A percentile compares a stretch with the other conserved stretches of the same genome.
Conservation (phyloP, 768 basidiomycete species). For the Tephrocybe sp. region DNA sequence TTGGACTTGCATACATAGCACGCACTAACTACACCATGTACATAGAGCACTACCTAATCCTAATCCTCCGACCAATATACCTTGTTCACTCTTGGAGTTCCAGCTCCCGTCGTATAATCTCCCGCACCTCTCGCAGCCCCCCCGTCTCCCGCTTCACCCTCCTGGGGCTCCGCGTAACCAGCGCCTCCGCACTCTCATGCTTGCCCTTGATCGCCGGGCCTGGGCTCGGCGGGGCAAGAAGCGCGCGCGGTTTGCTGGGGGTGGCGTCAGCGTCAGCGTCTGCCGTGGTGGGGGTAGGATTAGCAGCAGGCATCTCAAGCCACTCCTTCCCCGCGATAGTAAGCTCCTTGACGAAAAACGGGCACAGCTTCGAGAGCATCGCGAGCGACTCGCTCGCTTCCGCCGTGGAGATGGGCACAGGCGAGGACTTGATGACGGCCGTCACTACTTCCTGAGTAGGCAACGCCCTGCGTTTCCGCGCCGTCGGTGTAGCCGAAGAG, state of each 20-base stretch:
- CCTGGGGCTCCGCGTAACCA: constrained; percentile 70
- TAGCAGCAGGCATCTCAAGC: constrained; percentile 62
- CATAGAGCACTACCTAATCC: too few relatives aligned
- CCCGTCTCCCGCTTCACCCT: constrained; percentile 70
- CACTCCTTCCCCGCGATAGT: constrained; percentile 58
- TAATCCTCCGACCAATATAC: constrained; percentile 23
- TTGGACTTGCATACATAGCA: too few relatives aligned
- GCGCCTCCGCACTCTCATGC: constrained; percentile 58
- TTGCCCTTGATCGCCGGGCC: constrained; percentile 42
- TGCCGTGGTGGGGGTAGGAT: constrained; percentile 16
- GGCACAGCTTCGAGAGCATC: constrained; percentile 68
- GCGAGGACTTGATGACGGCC: constrained; percentile 78
- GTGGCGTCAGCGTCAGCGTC: constrained; percentile 27
- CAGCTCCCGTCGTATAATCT: constrained; percentile 78
- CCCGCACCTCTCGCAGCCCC: constrained; percentile 76
- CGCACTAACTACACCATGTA: too few relatives aligned
- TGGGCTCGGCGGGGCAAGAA: constrained; percentile 45
- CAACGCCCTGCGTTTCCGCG: constrained; percentile 70
- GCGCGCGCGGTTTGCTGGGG: constrained; percentile 35
- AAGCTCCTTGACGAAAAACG: constrained; percentile 74
- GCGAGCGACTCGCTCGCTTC: constrained; percentile 76
- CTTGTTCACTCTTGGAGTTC: constrained; percentile 63
- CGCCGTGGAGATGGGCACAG: constrained; percentile 73
- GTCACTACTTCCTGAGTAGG: constrained; percentile 65
- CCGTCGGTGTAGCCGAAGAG: constrained; percentile 49